Evolutionary conservation across 2,329 filamentous ascomycete species (phyloP).

Genomic region (Ascochyta fabae): DNA sequence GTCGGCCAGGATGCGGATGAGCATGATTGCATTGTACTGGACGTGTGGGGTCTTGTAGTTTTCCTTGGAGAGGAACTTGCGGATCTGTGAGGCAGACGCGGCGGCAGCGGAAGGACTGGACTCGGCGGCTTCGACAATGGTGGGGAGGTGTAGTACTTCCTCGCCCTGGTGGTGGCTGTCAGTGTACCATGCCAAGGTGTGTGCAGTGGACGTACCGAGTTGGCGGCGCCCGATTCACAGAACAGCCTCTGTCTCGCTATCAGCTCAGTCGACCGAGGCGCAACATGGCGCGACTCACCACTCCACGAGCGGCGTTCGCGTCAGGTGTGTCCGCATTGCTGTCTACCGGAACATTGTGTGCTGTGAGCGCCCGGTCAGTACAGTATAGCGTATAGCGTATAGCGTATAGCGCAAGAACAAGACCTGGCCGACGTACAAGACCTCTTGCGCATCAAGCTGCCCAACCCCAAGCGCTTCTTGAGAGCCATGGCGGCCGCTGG

Average conservation of each 20-base stretch:
- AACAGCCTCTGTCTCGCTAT: conserved; percentile 70
- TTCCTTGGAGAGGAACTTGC: conserved; percentile 80
- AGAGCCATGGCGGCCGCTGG: conserved; percentile 42
- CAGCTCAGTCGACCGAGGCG: conserved; percentile 11
- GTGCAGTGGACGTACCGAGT: conserved; percentile 44
- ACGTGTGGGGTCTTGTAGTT: conserved; percentile 69
- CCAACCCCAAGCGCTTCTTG: conserved; percentile 48
- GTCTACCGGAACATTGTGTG: conserved; percentile 36
- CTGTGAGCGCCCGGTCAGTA: conserved; percentile 28
- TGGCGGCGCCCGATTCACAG: conserved; percentile 74
- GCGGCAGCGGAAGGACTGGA: conserved; percentile 86
- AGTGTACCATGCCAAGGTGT: background rate
- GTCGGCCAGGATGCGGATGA: conserved; percentile 87
- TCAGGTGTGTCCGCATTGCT: conserved; percentile 67
- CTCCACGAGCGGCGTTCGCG: conserved; percentile 67
- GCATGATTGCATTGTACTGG: conserved; percentile 97
- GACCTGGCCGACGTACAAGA: conserved; percentile 28
- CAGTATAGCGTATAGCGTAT: background rate
- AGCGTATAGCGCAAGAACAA: background rate
- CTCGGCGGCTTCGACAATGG: conserved; percentile 93
- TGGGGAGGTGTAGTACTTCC: conserved; percentile 89
- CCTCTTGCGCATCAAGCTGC: conserved; percentile 45
- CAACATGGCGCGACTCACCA: conserved; percentile 60
- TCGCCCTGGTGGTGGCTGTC: conserved; percentile 64
- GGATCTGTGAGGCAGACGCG: conserved; percentile 79